These are phyloP conservation scores for Furcasterigmium furcatum DNA, from an alignment of 2,329 filamentous ascomycete genomes.

Conservation along the genomic window DNA sequence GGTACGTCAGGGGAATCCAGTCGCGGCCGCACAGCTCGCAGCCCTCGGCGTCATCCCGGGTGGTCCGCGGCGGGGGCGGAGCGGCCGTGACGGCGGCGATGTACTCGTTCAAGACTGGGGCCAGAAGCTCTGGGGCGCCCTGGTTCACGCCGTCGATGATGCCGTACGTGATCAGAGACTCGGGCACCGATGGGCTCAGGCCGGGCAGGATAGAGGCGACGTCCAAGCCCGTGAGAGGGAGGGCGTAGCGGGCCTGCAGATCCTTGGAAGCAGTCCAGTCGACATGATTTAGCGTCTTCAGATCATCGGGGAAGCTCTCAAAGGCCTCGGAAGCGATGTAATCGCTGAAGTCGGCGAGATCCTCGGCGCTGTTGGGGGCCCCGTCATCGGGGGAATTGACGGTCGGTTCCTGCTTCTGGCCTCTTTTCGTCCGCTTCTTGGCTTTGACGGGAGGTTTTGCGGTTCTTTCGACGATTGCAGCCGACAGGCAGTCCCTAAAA, in stretches of 20 bases:
- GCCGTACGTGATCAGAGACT: conserved; percentile 66
- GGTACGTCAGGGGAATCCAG: conserved; percentile 76
- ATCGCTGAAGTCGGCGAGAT: conserved; percentile 77
- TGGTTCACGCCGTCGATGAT: conserved; percentile 46
- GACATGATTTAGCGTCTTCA: conserved; percentile 61
- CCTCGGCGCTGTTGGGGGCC: conserved; percentile 48
- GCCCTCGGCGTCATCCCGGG: conserved; percentile 43
- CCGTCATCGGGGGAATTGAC: not conserved
- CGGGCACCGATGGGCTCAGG: conserved; percentile 58
- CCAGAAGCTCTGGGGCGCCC: conserved; percentile 48
- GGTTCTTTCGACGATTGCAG: conserved; percentile 62
- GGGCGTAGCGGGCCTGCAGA: conserved; percentile 53
- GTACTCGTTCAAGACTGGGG: conserved; percentile 62
- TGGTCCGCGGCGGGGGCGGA: conserved; percentile 61
- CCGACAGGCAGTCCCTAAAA: conserved; percentile 73
- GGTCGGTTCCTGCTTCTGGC: conserved; percentile 2
- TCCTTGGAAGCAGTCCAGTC: conserved; percentile 42
- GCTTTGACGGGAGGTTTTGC: conserved; percentile 35
- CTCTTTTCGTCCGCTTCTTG: conserved; percentile 39
- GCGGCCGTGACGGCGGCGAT: conserved; percentile 52
- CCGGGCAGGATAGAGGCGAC: conserved; percentile 47
- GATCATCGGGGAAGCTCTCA: conserved; percentile 53
- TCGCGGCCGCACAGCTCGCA: conserved; percentile 77
- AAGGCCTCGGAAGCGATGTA: conserved; percentile 74
- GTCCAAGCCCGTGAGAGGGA: conserved; percentile 50